Conservation (phyloP, 1,139 yeast species). For the Groenewaldozyma auringiensis region DNA sequence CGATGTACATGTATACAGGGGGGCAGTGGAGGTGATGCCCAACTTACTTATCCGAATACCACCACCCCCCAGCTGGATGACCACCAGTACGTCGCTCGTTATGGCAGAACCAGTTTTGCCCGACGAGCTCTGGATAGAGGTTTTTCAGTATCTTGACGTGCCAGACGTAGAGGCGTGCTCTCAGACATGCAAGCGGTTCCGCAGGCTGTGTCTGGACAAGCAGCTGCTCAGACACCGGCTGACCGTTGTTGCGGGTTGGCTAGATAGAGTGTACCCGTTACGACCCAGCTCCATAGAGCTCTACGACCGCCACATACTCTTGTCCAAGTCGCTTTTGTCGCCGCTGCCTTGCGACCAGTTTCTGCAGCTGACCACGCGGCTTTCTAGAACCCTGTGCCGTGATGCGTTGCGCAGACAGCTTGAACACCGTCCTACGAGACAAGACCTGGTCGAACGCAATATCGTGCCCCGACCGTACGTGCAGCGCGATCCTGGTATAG, state of each 20-base stretch:
- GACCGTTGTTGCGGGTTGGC: constrained; percentile 18
- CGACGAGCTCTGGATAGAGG: constrained; percentile 21
- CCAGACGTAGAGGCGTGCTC: constrained; percentile 22
- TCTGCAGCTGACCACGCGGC: constrained; percentile 17
- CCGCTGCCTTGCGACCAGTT: constrained; percentile 21
- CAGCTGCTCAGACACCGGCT: constrained; percentile 19
- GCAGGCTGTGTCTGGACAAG: constrained; percentile 22
- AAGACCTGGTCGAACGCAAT: constrained; percentile 21
- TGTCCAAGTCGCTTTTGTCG: constrained; percentile 20
- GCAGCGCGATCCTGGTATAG: constrained; percentile 15
- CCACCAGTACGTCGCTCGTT: too few species aligned
- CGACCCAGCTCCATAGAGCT: constrained; percentile 24
- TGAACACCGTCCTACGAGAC: constrained; percentile 19
- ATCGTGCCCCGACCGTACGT: constrained; percentile 11
- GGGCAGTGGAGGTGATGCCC: too few species aligned
- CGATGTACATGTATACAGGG: too few species aligned
- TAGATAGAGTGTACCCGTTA: constrained; percentile 14
- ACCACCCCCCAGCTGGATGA: too few species aligned
- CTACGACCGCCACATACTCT: constrained; percentile 22
- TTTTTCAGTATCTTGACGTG: constrained; percentile 22
- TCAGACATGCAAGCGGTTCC: constrained; percentile 17
- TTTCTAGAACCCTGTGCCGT: constrained; percentile 21
- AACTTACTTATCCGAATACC: too few species aligned
- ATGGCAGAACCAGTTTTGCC: constrained; percentile 15
- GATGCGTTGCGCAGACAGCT: constrained; percentile 22